A percentile compares a stretch with the other conserved stretches of the same genome.
phyloP scores from a whole-genome alignment of 2,329 filamentous ascomycete species.

The Arthrobotrys sinensis region DNA sequence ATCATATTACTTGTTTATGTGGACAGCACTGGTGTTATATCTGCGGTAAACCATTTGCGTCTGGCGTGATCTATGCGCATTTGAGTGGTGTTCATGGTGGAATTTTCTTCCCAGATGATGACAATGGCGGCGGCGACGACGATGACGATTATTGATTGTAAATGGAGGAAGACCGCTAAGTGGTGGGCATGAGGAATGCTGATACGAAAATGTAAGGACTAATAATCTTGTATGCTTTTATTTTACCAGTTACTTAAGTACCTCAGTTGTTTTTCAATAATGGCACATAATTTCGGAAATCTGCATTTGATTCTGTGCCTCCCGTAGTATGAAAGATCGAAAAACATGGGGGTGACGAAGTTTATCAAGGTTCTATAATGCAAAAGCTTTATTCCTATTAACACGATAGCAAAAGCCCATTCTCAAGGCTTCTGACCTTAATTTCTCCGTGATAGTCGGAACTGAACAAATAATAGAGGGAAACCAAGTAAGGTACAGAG shows the following conservation, averaged over 20 bases:
- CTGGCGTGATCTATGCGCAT: conserved; percentile 67
- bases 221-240: no score
- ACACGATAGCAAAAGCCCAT: not conserved
- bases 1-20: conserved; percentile 68
- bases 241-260: no score
- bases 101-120: conserved; percentile 20
- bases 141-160: not conserved
- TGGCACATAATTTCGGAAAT: no score
- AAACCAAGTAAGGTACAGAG: not conserved
- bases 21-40: conserved; percentile 68
- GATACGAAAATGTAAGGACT: no score
- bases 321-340: not conserved
- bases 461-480: not conserved
- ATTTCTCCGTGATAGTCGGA: not conserved
- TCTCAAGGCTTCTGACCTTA: not conserved
- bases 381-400: not conserved
- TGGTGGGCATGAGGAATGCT: no score
- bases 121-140: conserved; percentile 34
- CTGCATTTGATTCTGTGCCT: not conserved
- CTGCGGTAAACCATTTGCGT: conserved; percentile 66
- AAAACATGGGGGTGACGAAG: not conserved
- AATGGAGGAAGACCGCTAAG: no score
- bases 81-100: conserved; percentile 67
- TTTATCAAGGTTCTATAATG: not conserved
- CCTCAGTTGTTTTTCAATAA: no score